Evolutionary conservation across 1,139 yeast genomes (phyloP), one percentile per base, ranked within the genome.

Genomic region (Protomyces inouyei): DNA sequence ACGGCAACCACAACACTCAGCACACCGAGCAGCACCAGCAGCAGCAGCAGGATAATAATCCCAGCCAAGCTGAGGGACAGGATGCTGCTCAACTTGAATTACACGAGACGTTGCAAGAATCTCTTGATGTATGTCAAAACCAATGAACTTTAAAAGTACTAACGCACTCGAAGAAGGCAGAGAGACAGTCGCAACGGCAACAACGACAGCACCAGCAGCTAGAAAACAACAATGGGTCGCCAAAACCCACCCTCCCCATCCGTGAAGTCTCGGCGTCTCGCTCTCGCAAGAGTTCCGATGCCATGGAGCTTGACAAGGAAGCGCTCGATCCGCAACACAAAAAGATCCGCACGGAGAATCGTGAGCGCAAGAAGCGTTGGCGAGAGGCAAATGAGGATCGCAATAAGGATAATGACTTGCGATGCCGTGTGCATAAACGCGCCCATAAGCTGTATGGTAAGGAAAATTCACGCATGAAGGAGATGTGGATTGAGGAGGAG

Each of bases 281-380:
- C 14, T 43, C 48, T 16, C 21, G 48, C 21, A 43, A 43, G 48
- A 18, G 23, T 16, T 16, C 25, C 25, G 43, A 38, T 38, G 43
- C 18, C 16, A 38, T 38, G 43, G 48, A 43, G 48, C 48, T 43
- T 10, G 43, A 56, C 23, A 53, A 56, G 12, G 60, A 32, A n/a
- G 43, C 43, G 6, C 55, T 51, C 8, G 61, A 57, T 23, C 52
- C 55, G 18, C 57, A 59, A 23, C 45, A 32, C 52, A 67, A 64
- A n/a, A 60, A 65, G 12, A 64, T 57, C 8, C 60, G 67, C 8
- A 73, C 83, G 35, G 95, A 86, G 65, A 91, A 91, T 71, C 80
- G 96, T 60, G 93, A 88, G 68, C 80, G 98, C 48, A 93, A 93
- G 76, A 86, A 91, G 76, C 83, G 85, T 70, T 93, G 98, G 98